phyloP scores from a whole-genome alignment of 2,329 filamentous ascomycete species.

The Talaromyces sp. region DNA sequence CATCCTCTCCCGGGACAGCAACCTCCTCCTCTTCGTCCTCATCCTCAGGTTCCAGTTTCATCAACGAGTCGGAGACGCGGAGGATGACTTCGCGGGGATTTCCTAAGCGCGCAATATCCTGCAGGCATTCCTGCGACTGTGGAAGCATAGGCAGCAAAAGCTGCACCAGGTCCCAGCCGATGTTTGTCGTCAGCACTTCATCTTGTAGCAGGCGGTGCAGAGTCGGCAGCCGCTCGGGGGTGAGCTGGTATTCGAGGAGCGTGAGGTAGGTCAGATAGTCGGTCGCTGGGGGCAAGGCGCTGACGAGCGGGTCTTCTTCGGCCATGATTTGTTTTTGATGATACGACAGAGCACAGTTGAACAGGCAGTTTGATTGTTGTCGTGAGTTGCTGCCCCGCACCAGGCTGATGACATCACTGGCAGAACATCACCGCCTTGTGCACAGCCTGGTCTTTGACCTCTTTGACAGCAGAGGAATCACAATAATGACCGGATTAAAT shows the following conservation, averaged over 20 bases:
- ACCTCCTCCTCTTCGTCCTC: conserved; percentile 25
- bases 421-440: conserved; percentile 9
- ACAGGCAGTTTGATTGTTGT: not conserved
- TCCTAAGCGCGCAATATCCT: conserved; percentile 57
- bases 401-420: conserved; percentile 11
- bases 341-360: not conserved
- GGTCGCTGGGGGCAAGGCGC: conserved; percentile 56
- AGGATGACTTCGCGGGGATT: conserved; percentile 62
- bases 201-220: conserved; percentile 58
- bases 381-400: conserved; percentile 3
- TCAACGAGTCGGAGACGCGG: conserved; percentile 57
- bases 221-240: conserved; percentile 51
- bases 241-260: conserved; percentile 60
- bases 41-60: conserved; percentile 48
- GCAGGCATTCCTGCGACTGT: conserved; percentile 53
- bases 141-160: conserved; percentile 57
- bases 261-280: conserved; percentile 65
- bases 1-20: not conserved
- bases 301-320: conserved; percentile 48
- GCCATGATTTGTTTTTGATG: conserved; percentile 15
- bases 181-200: conserved; percentile 56
- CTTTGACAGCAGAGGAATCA: no score
- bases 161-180: conserved; percentile 63
- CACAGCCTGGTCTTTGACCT: no score
- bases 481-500: no score